Evolutionary conservation across 768 basidiomycete species (phyloP), one percentile per base, ranked within the genome.

Genomic region (Peribolospora kevripleyi): DNA sequence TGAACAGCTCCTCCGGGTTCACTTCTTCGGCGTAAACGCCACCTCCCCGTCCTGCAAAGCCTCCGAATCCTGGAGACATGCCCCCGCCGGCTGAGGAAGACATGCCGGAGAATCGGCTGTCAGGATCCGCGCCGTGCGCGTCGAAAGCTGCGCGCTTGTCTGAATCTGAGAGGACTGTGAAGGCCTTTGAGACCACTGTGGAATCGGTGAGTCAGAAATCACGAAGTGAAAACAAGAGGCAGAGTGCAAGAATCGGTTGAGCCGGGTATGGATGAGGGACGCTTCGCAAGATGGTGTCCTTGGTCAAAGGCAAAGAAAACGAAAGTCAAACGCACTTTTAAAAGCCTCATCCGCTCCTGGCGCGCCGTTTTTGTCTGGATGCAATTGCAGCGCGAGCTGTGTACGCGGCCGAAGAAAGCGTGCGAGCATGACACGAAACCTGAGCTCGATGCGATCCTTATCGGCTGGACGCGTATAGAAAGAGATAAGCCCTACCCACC

Each of bases 281-380:
- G 7, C 6, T 3, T 6, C 9, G 10, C 46, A 9, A 46, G 14
- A 14, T 14, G 10, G 10, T 46, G 9, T 9, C 46, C 46, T 46
- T 9, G 14, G 9, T 9, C 14, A 14, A 9, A 46, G 46, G 7
- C 5, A 3, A 13, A 14, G 7, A 14, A 42, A 25, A 11, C 7
- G 37, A 8, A 10, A 42, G 25, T 7, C 5, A n/a, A 46, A 74
- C 80, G 54, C 63, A 95, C 91, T 73, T 72, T 97, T 97, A 71
- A 97, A 97, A 1, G 91, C 91, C 65, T 97, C 91, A 56, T 95
- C 91, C 7, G 91, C 91, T 42, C 86, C 84, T 7, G 91, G 90
- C 7, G 91, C 91, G 3, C 85, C 83, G 63, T 90, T 91, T 71
- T 82, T 90, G 66, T 90, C 85, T 3, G 85, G 85, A 68, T 90